Evolutionary conservation across 768 basidiomycete species (phyloP).

Genomic region (Tricholoma bakamatsutake): DNA sequence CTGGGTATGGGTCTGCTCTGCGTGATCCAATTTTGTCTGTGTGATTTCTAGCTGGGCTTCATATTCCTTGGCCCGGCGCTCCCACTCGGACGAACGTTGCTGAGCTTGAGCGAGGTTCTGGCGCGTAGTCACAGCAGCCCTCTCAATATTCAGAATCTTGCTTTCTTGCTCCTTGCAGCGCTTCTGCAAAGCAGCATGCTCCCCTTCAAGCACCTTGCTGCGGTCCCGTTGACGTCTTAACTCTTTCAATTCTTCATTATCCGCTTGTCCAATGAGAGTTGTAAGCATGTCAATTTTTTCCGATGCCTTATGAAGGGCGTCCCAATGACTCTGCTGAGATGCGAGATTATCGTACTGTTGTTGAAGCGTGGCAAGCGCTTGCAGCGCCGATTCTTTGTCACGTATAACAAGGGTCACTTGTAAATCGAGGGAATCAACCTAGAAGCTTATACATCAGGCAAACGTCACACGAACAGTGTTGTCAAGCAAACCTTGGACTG

Average conservation of each 20-base stretch:
- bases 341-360: slow-evolving; percentile 54
- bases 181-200: slow-evolving; percentile 61
- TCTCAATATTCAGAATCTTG: slow-evolving; percentile 56
- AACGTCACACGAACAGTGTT: slow-evolving; percentile 6
- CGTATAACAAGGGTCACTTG: slow-evolving; percentile 49
- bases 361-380: slow-evolving; percentile 47
- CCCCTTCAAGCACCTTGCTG: slow-evolving; percentile 57
- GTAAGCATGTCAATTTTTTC: slow-evolving; percentile 72
- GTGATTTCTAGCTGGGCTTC: slow-evolving; percentile 58
- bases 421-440: slow-evolving; percentile 61
- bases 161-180: slow-evolving; percentile 68
- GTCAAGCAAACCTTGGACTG: slow-evolving; percentile 49
- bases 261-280: slow-evolving; percentile 52
- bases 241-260: slow-evolving; percentile 70
- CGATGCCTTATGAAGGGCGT: slow-evolving; percentile 60
- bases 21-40: slow-evolving; percentile 57
- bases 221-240: slow-evolving; percentile 62
- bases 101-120: slow-evolving; percentile 68
- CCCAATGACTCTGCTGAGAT: slow-evolving; percentile 71
- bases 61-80: slow-evolving; percentile 66
- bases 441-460: slow-evolving; percentile 4
- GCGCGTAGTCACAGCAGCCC: slow-evolving; percentile 46
- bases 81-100: slow-evolving; percentile 78
- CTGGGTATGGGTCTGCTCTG: slow-evolving; percentile 58
- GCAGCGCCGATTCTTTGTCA: slow-evolving; percentile 55